Conservation (phyloP, 768 basidiomycete genomes). For the Rickenella mellea region DNA sequence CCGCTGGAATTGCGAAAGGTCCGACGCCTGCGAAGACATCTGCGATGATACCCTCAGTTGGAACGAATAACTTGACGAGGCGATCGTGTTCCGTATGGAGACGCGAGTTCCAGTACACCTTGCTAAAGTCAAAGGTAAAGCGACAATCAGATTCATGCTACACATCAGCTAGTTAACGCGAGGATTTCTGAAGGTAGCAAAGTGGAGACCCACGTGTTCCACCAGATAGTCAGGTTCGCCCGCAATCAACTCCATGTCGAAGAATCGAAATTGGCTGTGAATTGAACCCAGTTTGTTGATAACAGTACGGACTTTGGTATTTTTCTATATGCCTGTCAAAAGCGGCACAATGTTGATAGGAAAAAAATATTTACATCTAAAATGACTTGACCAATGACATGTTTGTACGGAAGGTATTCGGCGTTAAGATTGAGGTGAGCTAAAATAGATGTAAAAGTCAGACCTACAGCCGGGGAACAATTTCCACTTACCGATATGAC, state of each 20-base stretch:
- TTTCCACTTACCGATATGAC: conserved; percentile 72
- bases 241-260: conserved; percentile 93
- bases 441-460: conserved; percentile 18
- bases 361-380: conserved; percentile 57
- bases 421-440: conserved; percentile 88
- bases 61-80: conserved; percentile 62
- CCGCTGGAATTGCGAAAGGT: conserved; percentile 91
- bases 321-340: conserved; percentile 57
- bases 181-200: background rate
- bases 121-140: conserved; percentile 90
- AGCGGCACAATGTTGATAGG: background rate
- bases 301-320: conserved; percentile 69
- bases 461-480: conserved; percentile 2
- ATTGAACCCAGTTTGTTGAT: conserved; percentile 92
- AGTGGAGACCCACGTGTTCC: conserved; percentile 54
- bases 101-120: conserved; percentile 98
- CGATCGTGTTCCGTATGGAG: conserved; percentile 87
- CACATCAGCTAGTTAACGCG: conserved; percentile 1
- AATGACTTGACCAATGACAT: conserved; percentile 85
- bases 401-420: conserved; percentile 86
- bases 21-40: conserved; percentile 98
- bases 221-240: conserved; percentile 84
- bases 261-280: conserved; percentile 80
- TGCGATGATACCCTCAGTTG: conserved; percentile 65
- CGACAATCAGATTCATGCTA: conserved; percentile 80